Evolutionary conservation across 805 yeast species (phyloP), one percentile per base, ranked within the genome.

Genomic region (Hanseniaspora mollemarum): DNA sequence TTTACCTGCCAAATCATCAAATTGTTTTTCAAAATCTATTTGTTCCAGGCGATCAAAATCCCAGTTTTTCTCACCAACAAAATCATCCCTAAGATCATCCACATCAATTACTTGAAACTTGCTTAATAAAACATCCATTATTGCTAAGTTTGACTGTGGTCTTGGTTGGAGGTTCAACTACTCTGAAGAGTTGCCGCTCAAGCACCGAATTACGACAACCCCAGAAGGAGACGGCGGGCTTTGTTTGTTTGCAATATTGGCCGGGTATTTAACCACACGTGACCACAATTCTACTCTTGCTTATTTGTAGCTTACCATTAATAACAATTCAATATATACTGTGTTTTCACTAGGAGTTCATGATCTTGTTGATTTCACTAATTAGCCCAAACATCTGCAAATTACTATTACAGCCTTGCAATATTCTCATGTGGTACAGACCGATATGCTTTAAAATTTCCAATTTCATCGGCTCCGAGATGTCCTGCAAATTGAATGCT

Each of bases 381-480:
- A 87, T 67, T 69, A 92, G 71, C 6, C 95, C 94, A 45, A 87
- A 81, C 55, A 92, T 66, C 62, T 92, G 98, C 54, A 92, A 68
- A 62, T 83, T 83, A 0, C 95, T 80, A 10, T 87, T 78, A 3
- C 92, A 94, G 55, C 98, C 98, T 66, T 92, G 97, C 44, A 92
- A 69, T 1, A 92, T 81, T 54, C 96, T 71, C 88, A 92, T 81
- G 62, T 92, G 98, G 1, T 87, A 77, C 55, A 83, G 78, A 4
- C 98, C 98, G 41, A 92, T 86, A 58, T 84, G 87, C 61, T 80
- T 80, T 56, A 92, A 81, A 61, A 83, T 75, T 53, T 83, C 90
- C 54, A 92, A 70, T 55, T 94, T 69, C 51, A 71, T 72, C 46
- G 72, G 73, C 62, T 92, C 97, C 38, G 71, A 73, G 8, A 86